phyloP scores from a whole-genome alignment of 2,329 filamentous ascomycete genomes.

The Stachybotrys chlorohalonatus region DNA sequence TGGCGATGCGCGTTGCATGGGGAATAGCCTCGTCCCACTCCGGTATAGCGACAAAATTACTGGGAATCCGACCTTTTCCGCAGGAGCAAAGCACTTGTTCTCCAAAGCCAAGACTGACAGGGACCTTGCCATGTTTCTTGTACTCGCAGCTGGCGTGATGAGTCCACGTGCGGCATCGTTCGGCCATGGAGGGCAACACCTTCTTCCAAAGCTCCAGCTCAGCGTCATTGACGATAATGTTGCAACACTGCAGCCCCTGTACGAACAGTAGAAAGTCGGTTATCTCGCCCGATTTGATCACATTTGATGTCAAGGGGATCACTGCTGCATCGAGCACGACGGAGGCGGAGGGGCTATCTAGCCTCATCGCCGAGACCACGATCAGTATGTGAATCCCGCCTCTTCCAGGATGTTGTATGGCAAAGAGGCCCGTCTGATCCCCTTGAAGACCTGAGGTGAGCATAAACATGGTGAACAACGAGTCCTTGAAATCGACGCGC shows the following conservation, averaged over 20 bases:
- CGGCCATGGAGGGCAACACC: slow-evolving; percentile 31
- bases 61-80: slow-evolving; percentile 31
- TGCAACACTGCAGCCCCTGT: slow-evolving; percentile 24
- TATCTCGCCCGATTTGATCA: slow-evolving; percentile 21
- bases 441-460: slow-evolving; percentile 34
- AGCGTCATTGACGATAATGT: slow-evolving; percentile 37
- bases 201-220: slow-evolving; percentile 48
- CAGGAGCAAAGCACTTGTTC: slow-evolving; percentile 34
- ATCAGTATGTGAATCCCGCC: slow-evolving; percentile 31
- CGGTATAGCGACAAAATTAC: slow-evolving; percentile 28
- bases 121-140: slow-evolving; percentile 22
- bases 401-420: slow-evolving; percentile 23
- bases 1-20: slow-evolving; percentile 44
- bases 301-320: slow-evolving; percentile 29
- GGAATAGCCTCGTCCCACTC: slow-evolving; percentile 31
- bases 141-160: slow-evolving; percentile 36
- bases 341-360: slow-evolving; percentile 32
- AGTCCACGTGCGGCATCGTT: slow-evolving; percentile 39
- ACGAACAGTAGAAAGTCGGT: slow-evolving; percentile 28
- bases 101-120: slow-evolving; percentile 26
- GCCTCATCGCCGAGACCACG: slow-evolving; percentile 31
- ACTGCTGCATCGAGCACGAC: slow-evolving; percentile 38
- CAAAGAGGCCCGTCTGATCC: slow-evolving; percentile 33
- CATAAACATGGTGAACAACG: slow-evolving; percentile 37
- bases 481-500: slow-evolving; percentile 39